phyloP scores from a whole-genome alignment of 257 asterid species.

The Lavandula angustifolia region DNA sequence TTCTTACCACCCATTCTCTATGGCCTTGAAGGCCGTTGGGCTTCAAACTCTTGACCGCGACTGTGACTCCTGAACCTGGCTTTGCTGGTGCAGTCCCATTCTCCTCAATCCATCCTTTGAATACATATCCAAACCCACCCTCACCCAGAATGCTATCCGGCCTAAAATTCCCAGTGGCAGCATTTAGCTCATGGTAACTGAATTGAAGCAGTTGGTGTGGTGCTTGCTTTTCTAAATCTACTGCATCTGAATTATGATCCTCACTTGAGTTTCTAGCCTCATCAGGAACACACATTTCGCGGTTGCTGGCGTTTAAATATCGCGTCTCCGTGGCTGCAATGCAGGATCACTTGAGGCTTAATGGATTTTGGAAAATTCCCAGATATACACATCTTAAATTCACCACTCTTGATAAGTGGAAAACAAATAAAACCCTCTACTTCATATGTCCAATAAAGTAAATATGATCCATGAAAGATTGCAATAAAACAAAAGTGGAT shows the following conservation, averaged over 20 bases:
- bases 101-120: slow-evolving; percentile 98
- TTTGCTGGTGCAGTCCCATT: slow-evolving; percentile 91
- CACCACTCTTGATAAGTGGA: slow-evolving; percentile 1
- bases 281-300: slow-evolving; percentile 81
- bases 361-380: too few relatives aligned
- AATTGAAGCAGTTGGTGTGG: slow-evolving; percentile 72
- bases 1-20: slow-evolving; percentile 97
- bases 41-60: slow-evolving; percentile 95
- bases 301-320: slow-evolving; percentile 75
- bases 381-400: background rate
- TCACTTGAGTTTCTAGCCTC: slow-evolving; percentile 61
- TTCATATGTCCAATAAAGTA: background rate
- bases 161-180: slow-evolving; percentile 91
- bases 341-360: slow-evolving; percentile 15
- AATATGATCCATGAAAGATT: slow-evolving; percentile 12
- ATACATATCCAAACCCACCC: slow-evolving; percentile 94
- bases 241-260: slow-evolving; percentile 42
- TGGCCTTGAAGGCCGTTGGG: slow-evolving; percentile 96
- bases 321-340: slow-evolving; percentile 75
- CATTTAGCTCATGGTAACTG: slow-evolving; percentile 75
- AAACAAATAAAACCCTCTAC: background rate
- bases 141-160: slow-evolving; percentile 97
- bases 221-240: slow-evolving; percentile 39
- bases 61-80: slow-evolving; percentile 89
- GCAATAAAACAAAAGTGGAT: slow-evolving; percentile 13